Evolutionary conservation across 495 filamentous ascomycete genomes (phyloP), one percentile per base, ranked within the genome.

Genomic region (Neurospora sp.): DNA sequence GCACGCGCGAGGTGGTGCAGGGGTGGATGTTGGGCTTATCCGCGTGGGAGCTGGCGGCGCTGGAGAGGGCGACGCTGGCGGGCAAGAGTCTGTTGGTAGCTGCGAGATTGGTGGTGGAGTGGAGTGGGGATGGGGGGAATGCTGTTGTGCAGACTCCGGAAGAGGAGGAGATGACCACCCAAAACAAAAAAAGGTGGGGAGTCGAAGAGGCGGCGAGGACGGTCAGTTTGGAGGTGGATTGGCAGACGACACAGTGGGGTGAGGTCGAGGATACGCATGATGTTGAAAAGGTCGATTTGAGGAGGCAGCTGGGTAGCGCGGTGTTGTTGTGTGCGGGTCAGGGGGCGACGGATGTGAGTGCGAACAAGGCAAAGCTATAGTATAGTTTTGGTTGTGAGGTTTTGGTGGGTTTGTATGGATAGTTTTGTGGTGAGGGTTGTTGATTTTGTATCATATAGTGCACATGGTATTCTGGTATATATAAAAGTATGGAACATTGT

Each of bases 201-300:
- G 84, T 90, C 2, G 88, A 90, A 70, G 87, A 97, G 78, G 94
- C 94, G 17, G 89, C 92, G 4, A 83, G 88, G 80, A 89, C 93
- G 35, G 90, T 90, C 4, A 96, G 88, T 74, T 75, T 96, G 27
- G 96, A 99, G 85, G 93, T 97, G 20, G 85, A 86, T 74, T 98
- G 93, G 91, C 96, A 99, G 87, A 97, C 91, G 6, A 83, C 88
- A 17, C 87, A 89, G 83, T 98, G 96, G 94, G 96, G 96, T 2
- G 94, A 96, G 84, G 96, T 99, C 4, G 96, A 99, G 82, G 96
- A 99, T 83, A 97, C 94, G 48, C 96, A 99, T 82, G 96, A 99
- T 88, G 96, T 99, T 3, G 90, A 97, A 77, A 93, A 89, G 81
- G 96, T 97, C 82, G 96, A 99, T 83, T 53, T 98, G 75, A 87